Percentiles rank a stretch among this genome's conserved stretches.
These are phyloP conservation scores for Rutstroemia sp. DNA, from an alignment of 2,329 filamentous ascomycete genomes.

Conservation along the genomic window DNA sequence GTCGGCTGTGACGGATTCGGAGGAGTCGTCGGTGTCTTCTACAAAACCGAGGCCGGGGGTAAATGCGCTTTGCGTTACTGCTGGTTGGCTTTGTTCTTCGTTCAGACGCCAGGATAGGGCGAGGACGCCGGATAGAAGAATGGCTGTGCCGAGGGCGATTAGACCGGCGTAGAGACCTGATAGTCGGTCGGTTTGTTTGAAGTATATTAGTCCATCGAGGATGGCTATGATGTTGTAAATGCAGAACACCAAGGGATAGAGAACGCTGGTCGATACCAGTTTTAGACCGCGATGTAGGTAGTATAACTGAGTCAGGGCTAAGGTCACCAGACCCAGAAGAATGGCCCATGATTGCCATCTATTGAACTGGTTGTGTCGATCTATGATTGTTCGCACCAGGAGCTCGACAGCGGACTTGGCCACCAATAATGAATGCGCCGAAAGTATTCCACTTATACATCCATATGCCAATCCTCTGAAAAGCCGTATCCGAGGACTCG, in stretches of 20 bases:
- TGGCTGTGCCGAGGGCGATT: constrained; percentile 78
- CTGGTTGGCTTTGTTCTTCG: constrained; percentile 60
- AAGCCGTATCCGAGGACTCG: constrained; percentile 62
- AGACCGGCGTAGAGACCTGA: constrained; percentile 68
- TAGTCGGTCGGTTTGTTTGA: constrained; percentile 78
- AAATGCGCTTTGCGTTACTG: constrained; percentile 59
- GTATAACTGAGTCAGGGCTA: constrained; percentile 88
- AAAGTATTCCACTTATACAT: constrained; percentile 83
- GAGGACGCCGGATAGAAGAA: constrained; percentile 80
- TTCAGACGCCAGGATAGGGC: constrained; percentile 90
- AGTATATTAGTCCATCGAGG: constrained; percentile 93
- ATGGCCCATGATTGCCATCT: constrained; percentile 95
- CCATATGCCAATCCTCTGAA: constrained; percentile 82
- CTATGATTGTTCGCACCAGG: constrained; percentile 76
- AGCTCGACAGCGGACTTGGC: constrained; percentile 96
- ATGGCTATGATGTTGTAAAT: constrained; percentile 99
- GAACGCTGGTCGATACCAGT: constrained; percentile 86
- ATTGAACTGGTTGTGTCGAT: constrained; percentile 86
- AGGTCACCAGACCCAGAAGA: constrained; percentile 67
- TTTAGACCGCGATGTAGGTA: constrained; percentile 92
- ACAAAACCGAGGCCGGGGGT: constrained; percentile 78
- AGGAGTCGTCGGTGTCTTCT: constrained; percentile 54
- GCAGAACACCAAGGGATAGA: constrained; percentile 97
- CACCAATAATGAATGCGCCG: constrained; percentile 85
- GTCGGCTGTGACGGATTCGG: constrained; percentile 38